Conservation (phyloP, 2,329 filamentous ascomycete species). For the Lachnellula subtilissima region DNA sequence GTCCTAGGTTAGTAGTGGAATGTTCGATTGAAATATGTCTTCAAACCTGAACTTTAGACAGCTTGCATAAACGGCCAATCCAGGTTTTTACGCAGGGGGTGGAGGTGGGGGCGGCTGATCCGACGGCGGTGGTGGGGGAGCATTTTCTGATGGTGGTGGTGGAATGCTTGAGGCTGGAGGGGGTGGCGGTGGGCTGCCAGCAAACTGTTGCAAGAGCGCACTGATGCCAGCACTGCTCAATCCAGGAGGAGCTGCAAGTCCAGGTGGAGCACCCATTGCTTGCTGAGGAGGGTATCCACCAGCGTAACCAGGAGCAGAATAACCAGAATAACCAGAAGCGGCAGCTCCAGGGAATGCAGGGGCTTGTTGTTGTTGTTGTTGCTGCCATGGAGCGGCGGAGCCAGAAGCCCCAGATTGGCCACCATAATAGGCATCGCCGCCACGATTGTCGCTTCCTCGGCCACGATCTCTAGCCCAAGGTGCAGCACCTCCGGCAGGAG, state of each 20-base stretch:
- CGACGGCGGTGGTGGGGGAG: slow-evolving; percentile 56
- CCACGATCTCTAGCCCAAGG: slow-evolving; percentile 59
- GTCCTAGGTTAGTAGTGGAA: neutral
- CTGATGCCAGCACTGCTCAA: slow-evolving; percentile 55
- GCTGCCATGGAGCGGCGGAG: slow-evolving; percentile 40
- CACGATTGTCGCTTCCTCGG: slow-evolving; percentile 37
- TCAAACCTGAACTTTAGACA: neutral
- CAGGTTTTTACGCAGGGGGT: slow-evolving; percentile 31
- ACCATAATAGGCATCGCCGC: slow-evolving; percentile 45
- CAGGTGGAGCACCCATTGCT: slow-evolving; percentile 41
- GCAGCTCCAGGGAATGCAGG: slow-evolving; percentile 36
- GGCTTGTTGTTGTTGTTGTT: slow-evolving; percentile 38
- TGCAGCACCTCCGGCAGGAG: slow-evolving; percentile 42
- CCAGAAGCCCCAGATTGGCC: slow-evolving; percentile 42
- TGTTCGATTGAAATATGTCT: neutral
- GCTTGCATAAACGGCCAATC: neutral
- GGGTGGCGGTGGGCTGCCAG: slow-evolving; percentile 42
- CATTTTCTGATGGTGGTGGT: slow-evolving; percentile 47
- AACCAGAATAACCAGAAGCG: slow-evolving; percentile 51
- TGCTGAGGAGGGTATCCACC: slow-evolving; percentile 39
- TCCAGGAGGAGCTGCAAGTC: slow-evolving; percentile 38
- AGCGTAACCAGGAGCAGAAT: slow-evolving; percentile 39
- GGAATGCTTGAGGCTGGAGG: slow-evolving; percentile 46
- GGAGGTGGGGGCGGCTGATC: slow-evolving; percentile 60
- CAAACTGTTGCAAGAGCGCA: slow-evolving; percentile 63